phyloP scores from a whole-genome alignment of 257 asterid species.

The Linaria vulgaris region DNA sequence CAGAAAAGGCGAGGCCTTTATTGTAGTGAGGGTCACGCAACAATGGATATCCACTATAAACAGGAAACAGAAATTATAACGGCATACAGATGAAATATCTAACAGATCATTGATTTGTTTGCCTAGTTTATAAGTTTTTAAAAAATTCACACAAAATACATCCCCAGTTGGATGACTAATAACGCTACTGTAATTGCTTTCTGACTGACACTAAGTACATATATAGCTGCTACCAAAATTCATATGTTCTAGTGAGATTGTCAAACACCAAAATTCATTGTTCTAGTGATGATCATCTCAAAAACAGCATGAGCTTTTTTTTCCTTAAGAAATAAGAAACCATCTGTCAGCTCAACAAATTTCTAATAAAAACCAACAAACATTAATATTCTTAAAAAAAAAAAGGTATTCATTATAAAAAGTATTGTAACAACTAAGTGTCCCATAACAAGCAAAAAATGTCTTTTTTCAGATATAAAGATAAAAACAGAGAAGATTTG shows the following conservation, averaged over 20 bases:
- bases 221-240: no score
- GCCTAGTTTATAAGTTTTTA: background rate
- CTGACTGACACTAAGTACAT: background rate
- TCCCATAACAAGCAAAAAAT: no score
- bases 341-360: constrained; percentile 9
- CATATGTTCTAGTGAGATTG: no score
- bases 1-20: constrained; percentile 90
- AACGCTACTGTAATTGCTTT: constrained; percentile 9
- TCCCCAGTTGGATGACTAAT: constrained; percentile 4
- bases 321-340: background rate
- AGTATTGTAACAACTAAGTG: no score
- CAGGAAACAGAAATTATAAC: constrained; percentile 23
- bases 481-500: no score
- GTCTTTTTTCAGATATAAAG: no score
- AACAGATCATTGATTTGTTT: constrained; percentile 10
- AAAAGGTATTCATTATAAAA: no score
- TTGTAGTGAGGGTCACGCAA: constrained; percentile 97
- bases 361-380: background rate
- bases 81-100: constrained; percentile 4
- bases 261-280: background rate
- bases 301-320: background rate
- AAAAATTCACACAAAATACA: background rate
- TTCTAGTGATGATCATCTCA: background rate
- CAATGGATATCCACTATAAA: constrained; percentile 87
- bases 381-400: no score